phyloP scores from a whole-genome alignment of 1,139 yeast species.

The Zygosaccharomyces pseudobailii region DNA sequence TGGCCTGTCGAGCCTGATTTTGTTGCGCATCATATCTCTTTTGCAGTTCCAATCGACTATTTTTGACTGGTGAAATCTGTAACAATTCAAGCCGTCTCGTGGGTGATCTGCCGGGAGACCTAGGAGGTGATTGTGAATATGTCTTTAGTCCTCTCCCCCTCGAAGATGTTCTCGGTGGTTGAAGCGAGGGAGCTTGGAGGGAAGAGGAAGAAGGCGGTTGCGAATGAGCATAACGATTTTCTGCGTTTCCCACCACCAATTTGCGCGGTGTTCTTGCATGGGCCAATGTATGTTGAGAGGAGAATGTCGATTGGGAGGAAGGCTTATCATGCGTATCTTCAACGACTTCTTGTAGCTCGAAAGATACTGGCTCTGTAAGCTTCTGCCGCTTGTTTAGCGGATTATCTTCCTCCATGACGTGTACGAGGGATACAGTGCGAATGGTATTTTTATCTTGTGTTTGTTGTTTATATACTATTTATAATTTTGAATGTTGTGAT shows the following conservation, averaged over 20 bases:
- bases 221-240: slow-evolving; percentile 23
- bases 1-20: slow-evolving; percentile 21
- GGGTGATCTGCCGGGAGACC: slow-evolving; percentile 37
- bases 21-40: slow-evolving; percentile 30
- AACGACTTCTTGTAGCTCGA: not conserved
- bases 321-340: not conserved
- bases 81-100: slow-evolving; percentile 37
- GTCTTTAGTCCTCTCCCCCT: slow-evolving; percentile 26
- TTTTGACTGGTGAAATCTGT: slow-evolving; percentile 39
- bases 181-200: slow-evolving; percentile 21
- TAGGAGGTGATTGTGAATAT: slow-evolving; percentile 35
- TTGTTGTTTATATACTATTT: not conserved
- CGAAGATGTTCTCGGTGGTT: slow-evolving; percentile 21
- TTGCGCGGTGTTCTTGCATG: slow-evolving; percentile 27
- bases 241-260: slow-evolving; percentile 25
- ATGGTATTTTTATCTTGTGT: not conserved
- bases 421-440: not conserved
- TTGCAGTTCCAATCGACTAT: slow-evolving; percentile 32
- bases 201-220: slow-evolving; percentile 22
- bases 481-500: not conserved
- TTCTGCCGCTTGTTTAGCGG: slow-evolving; percentile 22
- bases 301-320: not conserved
- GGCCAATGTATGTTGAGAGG: slow-evolving; percentile 2
- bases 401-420: slow-evolving; percentile 11
- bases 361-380: not conserved